A percentile compares a stretch with the other conserved stretches of the same genome.
Conservation (phyloP, 1,284 basidiomycete species). For the Leccinum subatratum region DNA sequence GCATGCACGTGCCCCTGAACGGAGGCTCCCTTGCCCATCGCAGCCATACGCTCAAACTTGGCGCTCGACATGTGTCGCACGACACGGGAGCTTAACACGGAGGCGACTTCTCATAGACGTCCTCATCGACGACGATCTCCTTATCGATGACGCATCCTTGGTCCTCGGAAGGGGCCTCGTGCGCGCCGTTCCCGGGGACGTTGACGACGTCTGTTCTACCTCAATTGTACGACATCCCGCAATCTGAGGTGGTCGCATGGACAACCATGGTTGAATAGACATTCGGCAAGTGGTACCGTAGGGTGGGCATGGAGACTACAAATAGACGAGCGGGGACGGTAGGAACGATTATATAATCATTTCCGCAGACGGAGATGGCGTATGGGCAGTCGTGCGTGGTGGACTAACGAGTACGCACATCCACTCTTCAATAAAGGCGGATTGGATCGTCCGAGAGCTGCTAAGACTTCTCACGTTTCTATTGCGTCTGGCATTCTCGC, state of each 20-base stretch:
- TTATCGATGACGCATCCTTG: constrained; percentile 39
- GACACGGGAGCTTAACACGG: constrained; percentile 17
- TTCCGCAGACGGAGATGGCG: constrained; percentile 49
- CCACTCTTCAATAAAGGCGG: too few species aligned
- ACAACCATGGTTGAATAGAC: constrained; percentile 18
- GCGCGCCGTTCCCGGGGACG: constrained; percentile 39
- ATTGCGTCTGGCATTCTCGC: too few species aligned
- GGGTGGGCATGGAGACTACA: constrained; percentile 17
- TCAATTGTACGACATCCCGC: constrained; percentile 59
- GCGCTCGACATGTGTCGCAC: constrained; percentile 19
- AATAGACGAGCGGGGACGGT: constrained; percentile 31
- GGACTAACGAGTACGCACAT: too few species aligned
- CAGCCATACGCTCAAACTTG: constrained; percentile 30
- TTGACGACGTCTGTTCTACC: constrained; percentile 63
- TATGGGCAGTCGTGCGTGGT: constrained; percentile 26
- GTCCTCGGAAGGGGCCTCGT: constrained; percentile 37
- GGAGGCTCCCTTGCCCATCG: constrained; percentile 5
- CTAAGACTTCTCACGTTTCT: too few species aligned
- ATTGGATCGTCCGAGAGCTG: too few species aligned
- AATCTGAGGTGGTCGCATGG: constrained; percentile 18
- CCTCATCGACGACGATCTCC: constrained; percentile 8
- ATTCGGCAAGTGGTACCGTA: constrained; percentile 8
- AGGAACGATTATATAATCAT: constrained; percentile 57
- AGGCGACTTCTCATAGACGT: constrained; percentile 15
- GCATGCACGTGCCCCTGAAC: constrained; percentile 8